phyloP scores from a whole-genome alignment of 805 yeast genomes.

The Metschnikowia matae region DNA sequence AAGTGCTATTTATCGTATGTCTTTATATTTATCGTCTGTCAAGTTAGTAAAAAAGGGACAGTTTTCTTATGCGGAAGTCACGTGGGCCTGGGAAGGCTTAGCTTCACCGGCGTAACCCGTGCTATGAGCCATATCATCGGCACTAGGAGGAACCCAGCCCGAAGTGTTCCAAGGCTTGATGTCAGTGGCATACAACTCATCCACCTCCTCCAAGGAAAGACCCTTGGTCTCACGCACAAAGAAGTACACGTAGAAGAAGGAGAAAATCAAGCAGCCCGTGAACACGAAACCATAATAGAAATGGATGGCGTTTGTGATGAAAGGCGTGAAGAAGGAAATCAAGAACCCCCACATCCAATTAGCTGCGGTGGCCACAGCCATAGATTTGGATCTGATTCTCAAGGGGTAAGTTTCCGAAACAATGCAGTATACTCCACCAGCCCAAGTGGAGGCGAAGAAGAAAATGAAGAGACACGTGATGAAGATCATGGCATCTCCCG shows the following conservation, averaged over 20 bases:
- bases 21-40: not conserved
- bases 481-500: slow-evolving; percentile 61
- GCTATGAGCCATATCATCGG: slow-evolving; percentile 32
- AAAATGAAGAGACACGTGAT: slow-evolving; percentile 61
- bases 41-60: not conserved
- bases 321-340: slow-evolving; percentile 65
- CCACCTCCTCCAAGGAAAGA: slow-evolving; percentile 77
- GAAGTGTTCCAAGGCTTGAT: slow-evolving; percentile 40
- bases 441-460: slow-evolving; percentile 74
- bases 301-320: slow-evolving; percentile 55
- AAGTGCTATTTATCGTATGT: not conserved
- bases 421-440: slow-evolving; percentile 63
- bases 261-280: slow-evolving; percentile 58
- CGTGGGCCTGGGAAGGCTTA: slow-evolving; percentile 22
- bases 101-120: slow-evolving; percentile 36
- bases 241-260: slow-evolving; percentile 68
- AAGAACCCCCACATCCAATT: slow-evolving; percentile 64
- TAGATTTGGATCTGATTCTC: slow-evolving; percentile 57
- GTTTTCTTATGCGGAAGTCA: not conserved
- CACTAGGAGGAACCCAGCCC: slow-evolving; percentile 48
- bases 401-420: slow-evolving; percentile 67
- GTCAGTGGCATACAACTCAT: slow-evolving; percentile 53
- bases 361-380: slow-evolving; percentile 62
- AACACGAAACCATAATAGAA: slow-evolving; percentile 66
- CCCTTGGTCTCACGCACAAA: slow-evolving; percentile 78